Base-by-base conservation (phyloP, 768 basidiomycete genomes). In the Naganishia randhawae region DNA sequence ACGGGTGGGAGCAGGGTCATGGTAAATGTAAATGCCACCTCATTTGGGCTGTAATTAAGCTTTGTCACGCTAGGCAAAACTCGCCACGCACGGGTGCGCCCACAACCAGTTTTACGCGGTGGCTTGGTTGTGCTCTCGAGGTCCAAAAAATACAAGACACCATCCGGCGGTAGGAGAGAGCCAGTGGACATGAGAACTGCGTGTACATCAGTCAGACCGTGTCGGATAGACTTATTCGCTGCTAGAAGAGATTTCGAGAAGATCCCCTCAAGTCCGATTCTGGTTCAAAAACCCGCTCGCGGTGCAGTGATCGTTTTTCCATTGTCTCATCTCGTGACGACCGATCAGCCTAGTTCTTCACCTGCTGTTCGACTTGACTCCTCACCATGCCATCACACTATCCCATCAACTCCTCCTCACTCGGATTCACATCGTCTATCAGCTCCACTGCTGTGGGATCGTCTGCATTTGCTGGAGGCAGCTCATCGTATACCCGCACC, bases 391-490 rank as follows among this genome's bases (percentile, higher is more conserved):
- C 57, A 8, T 61, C 57, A 41, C 57, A 61, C 37, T 61, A 61
- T 41, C 57, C 57, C 13, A 61, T 61, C 57, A 61, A 42, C 57
- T 61, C 57, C 22, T 61, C 57, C 54, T 67, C 66, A 10, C 66
- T 67, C 25, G 66, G 66, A 57, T 67, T 67, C 54, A 67, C 66
- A 0, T 67, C 66, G 9, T 67, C 66, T 32, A 67, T 55, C 39
- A 67, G 53, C 53, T 45, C 66, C 7, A 55, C 42, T 19, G 53
- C 66, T 27, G 53, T 55, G 6, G 53, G 66, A 55, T 35, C 66
- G 25, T 67, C 53, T 54, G 41, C 53, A 42, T 55, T 66, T 41
- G 37, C 27, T 53, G 52, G 25, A 10, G 39, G 29, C 54, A 50
- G 53, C 32, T 51, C 39, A n/a, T 51, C 63, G 51, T 42, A 42